phyloP scores from a whole-genome alignment of 768 basidiomycete genomes.

The Gloeophyllum trabeum region DNA sequence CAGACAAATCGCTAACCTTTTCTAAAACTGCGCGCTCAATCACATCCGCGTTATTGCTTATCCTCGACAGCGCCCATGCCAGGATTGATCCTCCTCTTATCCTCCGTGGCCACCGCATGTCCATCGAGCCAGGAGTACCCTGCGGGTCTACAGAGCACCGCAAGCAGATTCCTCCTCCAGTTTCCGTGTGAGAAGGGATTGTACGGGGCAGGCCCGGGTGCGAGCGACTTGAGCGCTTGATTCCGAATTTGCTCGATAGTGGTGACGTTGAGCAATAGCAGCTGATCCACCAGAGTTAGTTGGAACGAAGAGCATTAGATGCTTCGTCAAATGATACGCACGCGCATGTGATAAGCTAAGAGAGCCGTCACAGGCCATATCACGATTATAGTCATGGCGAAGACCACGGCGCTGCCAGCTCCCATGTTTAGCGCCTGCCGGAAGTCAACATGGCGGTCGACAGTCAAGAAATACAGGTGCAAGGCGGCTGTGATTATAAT shows the following conservation, averaged over 20 bases:
- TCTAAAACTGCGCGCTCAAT: no score
- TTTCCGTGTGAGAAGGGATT: conserved; percentile 84
- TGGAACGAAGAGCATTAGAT: conserved; percentile 1
- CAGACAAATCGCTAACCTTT: no score
- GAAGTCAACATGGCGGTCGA: conserved; percentile 36
- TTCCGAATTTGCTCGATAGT: conserved; percentile 97
- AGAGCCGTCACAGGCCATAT: conserved; percentile 80
- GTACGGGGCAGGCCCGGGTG: conserved; percentile 52
- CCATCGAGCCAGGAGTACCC: conserved; percentile 76
- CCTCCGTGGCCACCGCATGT: conserved; percentile 48
- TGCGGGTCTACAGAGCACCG: conserved; percentile 70
- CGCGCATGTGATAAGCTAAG: conserved; percentile 76
- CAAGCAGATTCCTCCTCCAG: conserved; percentile 63
- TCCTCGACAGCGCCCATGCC: conserved; percentile 23
- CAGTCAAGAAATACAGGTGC: conserved; percentile 64
- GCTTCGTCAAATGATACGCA: conserved; percentile 30
- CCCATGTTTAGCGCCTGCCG: conserved; percentile 34
- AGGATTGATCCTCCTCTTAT: conserved; percentile 68
- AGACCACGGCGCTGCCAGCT: conserved; percentile 74
- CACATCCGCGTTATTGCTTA: conserved; percentile 15
- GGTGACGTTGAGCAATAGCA: conserved; percentile 79
- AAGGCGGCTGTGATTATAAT: conserved; percentile 77
- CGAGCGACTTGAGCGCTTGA: conserved; percentile 65
- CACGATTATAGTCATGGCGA: conserved; percentile 56
- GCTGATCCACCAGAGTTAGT: conserved; percentile 25